Percentiles rank a stretch among this genome's conserved stretches.
phyloP scores from a whole-genome alignment of 2,329 filamentous ascomycete genomes.

The Teratosphaeria epicoccoides region DNA sequence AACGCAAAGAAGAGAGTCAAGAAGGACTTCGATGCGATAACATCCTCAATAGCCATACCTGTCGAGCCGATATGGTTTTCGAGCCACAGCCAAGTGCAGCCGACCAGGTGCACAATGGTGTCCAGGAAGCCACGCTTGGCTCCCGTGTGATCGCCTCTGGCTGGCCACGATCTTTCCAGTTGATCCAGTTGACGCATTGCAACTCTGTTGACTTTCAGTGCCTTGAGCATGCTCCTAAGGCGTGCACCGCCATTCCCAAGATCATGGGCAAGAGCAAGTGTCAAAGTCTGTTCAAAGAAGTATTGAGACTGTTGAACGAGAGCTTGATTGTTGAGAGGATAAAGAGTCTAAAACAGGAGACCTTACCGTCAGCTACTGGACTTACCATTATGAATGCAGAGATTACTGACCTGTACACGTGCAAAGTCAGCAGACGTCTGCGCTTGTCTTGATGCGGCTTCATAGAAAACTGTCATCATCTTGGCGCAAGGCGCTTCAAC shows the following conservation, averaged over 20 bases:
- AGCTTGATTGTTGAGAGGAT: constrained; percentile 38
- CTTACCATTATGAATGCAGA: constrained; percentile 18
- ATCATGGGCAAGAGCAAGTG: constrained; percentile 16
- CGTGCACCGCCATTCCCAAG: not conserved
- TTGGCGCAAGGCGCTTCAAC: not conserved
- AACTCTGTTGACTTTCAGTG: not conserved
- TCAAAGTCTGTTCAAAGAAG: constrained; percentile 9
- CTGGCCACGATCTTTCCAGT: not conserved
- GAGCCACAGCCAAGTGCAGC: not conserved
- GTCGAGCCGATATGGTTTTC: not conserved
- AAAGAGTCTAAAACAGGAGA: constrained; percentile 28
- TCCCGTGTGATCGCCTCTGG: not conserved
- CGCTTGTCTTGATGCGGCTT: constrained; percentile 23
- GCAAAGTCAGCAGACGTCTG: constrained; percentile 28
- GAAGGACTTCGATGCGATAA: not conserved
- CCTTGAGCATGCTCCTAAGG: not conserved
- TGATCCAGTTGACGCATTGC: constrained; percentile 4
- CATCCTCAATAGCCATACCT: not conserved
- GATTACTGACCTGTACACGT: constrained; percentile 29
- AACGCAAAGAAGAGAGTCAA: not conserved
- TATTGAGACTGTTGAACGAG: constrained; percentile 23
- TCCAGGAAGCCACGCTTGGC: not conserved
- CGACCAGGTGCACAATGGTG: not conserved
- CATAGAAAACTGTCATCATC: constrained; percentile 18
- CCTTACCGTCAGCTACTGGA: constrained; percentile 26